Percentiles rank a stretch among this genome's conserved stretches.
Evolutionary conservation across 768 basidiomycete species (phyloP).

Genomic region (Hydnomerulius pinastri): DNA sequence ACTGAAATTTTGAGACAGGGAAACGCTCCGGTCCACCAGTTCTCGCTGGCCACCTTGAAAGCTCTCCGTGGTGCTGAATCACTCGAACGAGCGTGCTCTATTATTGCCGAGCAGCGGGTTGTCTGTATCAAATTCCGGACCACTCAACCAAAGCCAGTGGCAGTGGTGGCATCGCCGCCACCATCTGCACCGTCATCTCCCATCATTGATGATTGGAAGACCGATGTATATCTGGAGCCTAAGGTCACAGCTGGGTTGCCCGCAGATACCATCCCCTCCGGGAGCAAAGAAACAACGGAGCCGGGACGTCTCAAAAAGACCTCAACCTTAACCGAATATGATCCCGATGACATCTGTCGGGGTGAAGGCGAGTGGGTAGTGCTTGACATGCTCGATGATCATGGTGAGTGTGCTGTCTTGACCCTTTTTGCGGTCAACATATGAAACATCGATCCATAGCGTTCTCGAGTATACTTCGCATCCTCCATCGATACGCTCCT

Average conservation of each 20-base stretch:
- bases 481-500: constrained; percentile 48
- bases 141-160: neutral
- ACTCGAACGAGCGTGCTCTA: constrained; percentile 32
- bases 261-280: neutral
- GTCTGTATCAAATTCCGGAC: constrained; percentile 44
- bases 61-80: constrained; percentile 48
- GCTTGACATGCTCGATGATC: constrained; percentile 51
- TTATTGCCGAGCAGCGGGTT: constrained; percentile 29
- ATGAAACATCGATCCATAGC: constrained; percentile 31
- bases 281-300: constrained; percentile 6
- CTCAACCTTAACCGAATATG: neutral
- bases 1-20: constrained; percentile 36
- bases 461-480: constrained; percentile 50
- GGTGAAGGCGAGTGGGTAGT: constrained; percentile 50
- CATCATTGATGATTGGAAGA: constrained; percentile 13
- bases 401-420: constrained; percentile 29
- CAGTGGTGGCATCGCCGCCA: constrained; percentile 13
- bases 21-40: constrained; percentile 36
- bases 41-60: constrained; percentile 42
- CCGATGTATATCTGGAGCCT: constrained; percentile 7
- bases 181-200: constrained; percentile 29
- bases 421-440: neutral
- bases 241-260: neutral
- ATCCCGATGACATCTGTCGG: constrained; percentile 8
- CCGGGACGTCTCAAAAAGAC: neutral